Percentiles rank a stretch among this genome's conserved stretches.
phyloP scores from a whole-genome alignment of 306 rosid species.

The Fagus crenata region DNA sequence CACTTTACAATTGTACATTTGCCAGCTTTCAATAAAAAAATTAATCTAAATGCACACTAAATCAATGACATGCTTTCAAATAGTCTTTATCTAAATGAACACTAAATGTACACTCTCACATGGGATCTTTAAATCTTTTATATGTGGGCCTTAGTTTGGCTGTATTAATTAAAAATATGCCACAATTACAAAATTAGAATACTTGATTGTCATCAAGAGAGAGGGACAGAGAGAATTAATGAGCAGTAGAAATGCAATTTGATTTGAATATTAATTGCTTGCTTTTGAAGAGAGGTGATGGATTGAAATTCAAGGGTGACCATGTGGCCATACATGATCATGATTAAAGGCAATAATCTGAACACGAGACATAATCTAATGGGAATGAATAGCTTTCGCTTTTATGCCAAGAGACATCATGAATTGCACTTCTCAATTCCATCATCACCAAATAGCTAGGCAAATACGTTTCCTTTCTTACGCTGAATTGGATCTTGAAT shows the following conservation, averaged over 20 bases:
- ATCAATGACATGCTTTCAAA: too few relatives aligned
- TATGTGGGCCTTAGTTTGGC: neutral
- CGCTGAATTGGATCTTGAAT: neutral
- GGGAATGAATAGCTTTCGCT: conserved; percentile 43
- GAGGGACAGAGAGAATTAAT: conserved; percentile 1
- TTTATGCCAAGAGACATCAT: conserved; percentile 59
- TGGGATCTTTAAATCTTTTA: neutral
- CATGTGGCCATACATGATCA: conserved; percentile 33
- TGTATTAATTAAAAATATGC: neutral
- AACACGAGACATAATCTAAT: conserved; percentile 15
- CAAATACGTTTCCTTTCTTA: conserved; percentile 2
- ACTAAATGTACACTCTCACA: neutral
- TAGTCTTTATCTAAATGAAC: too few relatives aligned
- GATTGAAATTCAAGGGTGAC: conserved; percentile 51
- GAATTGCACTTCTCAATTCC: conserved; percentile 44
- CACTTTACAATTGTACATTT: too few relatives aligned
- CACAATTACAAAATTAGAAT: neutral
- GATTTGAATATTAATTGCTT: conserved; percentile 42
- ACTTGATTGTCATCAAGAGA: neutral
- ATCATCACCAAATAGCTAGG: conserved; percentile 25
- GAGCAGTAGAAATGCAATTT: conserved; percentile 34
- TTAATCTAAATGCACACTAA: too few relatives aligned
- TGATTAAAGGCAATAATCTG: conserved; percentile 39
- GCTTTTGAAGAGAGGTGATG: conserved; percentile 39
- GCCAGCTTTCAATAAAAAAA: too few relatives aligned